Base-by-base conservation (phyloP, 2,329 filamentous ascomycete species). In the Aspergillus pseudotamarii region DNA sequence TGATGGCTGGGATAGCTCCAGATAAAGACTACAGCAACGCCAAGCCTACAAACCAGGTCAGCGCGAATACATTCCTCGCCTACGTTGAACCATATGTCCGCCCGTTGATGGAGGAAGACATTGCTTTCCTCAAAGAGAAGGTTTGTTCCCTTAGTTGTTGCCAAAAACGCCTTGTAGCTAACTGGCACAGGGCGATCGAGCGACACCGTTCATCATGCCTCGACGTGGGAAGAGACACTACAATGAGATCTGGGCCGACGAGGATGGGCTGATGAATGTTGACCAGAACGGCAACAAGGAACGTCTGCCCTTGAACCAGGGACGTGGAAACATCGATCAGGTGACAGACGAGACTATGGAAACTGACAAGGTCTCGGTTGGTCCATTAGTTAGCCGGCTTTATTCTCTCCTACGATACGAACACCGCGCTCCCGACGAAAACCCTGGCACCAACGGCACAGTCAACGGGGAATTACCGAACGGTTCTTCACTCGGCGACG, bases 1-100 rank as follows among this genome's bases (percentile, higher is more conserved):
- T 95, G 69, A 96, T 96, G 67, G 91, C 94, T 12, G 95, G 95
- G 55, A 89, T 91, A 45, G 91, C 94, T 1, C 94, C 95, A 1
- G 94, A 98, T 77, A 93, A 92, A 76, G 95, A 99, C 80, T 98
- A 97, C 73, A 97, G 92, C 75, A 96, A 88, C 74, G 91, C 93
- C 38, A 99, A 98, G 76, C 93, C 94, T 6, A 89, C 90, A 23
- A 96, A 94, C 72, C 95, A 99, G 81, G 95, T 98, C 76, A 94
- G 91, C 75, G 95, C 95, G 68, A 91, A 88, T 61, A 97, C 94
- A 1, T 99, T 99, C 78, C 90, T 91, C n/a, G 89, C 91, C 6
- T 97, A 95, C 74, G 86, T 96, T 60, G 95, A 99, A 67, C 92
- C 94, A 0, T 98, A 92, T 80, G 95, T 97, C 68, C 88, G 94